Percentiles rank a stretch among this genome's conserved stretches.
Evolutionary conservation across 192 early-diverging fungal species (phyloP).

Genomic region (Dissophora ornata): DNA sequence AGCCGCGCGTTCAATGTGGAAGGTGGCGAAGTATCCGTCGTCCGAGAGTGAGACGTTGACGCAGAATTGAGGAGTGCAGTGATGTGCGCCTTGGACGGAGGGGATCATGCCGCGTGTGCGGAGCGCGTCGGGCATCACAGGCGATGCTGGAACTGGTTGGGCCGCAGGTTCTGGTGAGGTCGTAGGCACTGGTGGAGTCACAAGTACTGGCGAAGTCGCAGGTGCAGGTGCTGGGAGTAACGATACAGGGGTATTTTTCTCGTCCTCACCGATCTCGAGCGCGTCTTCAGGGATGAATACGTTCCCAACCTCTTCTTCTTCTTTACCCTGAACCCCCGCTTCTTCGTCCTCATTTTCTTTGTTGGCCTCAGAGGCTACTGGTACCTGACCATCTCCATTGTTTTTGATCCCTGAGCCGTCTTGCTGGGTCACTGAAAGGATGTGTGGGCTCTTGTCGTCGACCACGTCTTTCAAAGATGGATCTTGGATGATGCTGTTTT

Average conservation of each 20-base stretch:
- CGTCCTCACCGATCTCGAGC: neutral
- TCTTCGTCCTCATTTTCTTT: neutral
- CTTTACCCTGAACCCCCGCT: neutral
- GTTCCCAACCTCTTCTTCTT: neutral
- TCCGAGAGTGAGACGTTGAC: conserved; percentile 37
- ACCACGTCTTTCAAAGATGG: conserved; percentile 5
- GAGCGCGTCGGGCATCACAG: conserved; percentile 13
- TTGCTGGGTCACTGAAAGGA: neutral
- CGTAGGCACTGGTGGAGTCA: neutral
- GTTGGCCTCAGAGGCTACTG: neutral
- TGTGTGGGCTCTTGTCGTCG: conserved; percentile 1
- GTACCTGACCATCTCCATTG: neutral
- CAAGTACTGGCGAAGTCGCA: neutral
- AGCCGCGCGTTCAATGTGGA: conserved; percentile 36
- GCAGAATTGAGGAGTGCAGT: conserved; percentile 44
- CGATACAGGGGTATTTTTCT: neutral
- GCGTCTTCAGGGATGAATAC: too few relatives aligned
- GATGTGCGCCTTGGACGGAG: conserved; percentile 27
- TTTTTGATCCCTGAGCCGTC: too few relatives aligned
- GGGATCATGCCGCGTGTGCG: conserved; percentile 25
- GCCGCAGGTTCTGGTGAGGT: neutral
- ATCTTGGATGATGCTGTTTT: neutral
- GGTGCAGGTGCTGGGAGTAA: neutral
- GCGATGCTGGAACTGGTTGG: neutral
- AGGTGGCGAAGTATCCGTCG: conserved; percentile 41